Conservation (phyloP, 148 eudicot genomes). For the Simmondsia chinensis region DNA sequence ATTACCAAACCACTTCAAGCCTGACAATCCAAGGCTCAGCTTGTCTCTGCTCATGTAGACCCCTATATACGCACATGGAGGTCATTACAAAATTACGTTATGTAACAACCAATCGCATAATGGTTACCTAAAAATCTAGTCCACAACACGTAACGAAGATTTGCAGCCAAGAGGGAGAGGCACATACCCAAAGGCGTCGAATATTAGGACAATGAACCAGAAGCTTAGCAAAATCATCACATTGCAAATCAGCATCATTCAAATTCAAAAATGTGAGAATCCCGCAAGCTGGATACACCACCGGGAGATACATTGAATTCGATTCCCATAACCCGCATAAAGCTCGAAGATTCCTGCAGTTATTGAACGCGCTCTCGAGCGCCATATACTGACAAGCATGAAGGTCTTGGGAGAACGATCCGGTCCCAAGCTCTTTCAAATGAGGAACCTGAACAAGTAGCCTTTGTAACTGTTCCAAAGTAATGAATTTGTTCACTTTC, state of each 20-base stretch:
- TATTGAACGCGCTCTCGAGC: conserved; percentile 37
- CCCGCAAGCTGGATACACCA: conserved; percentile 49
- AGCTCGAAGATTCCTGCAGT: conserved; percentile 35
- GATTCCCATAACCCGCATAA: conserved; percentile 70
- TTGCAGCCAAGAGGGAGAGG: background rate
- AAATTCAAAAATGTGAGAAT: conserved; percentile 59
- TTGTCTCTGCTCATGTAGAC: no score
- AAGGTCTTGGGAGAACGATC: conserved; percentile 61
- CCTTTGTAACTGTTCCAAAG: conserved; percentile 47
- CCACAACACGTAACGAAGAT: no score
- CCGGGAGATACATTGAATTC: conserved; percentile 33
- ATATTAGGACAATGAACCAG: conserved; percentile 57
- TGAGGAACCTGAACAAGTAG: conserved; percentile 54
- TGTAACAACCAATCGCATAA: no score
- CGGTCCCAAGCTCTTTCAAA: conserved; percentile 63
- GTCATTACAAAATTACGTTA: no score
- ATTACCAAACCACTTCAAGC: no score
- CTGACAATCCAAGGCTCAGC: no score
- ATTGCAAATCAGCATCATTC: conserved; percentile 41
- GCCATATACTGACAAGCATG: conserved; percentile 24
- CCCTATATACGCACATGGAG: no score
- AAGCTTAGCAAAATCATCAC: conserved; percentile 51
- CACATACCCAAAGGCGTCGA: conserved; percentile 72
- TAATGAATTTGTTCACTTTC: conserved; percentile 52
- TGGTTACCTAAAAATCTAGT: no score